Evolutionary conservation across 202 grass and related monocot genomes (phyloP).

Genomic region (Panicum virgatum): DNA sequence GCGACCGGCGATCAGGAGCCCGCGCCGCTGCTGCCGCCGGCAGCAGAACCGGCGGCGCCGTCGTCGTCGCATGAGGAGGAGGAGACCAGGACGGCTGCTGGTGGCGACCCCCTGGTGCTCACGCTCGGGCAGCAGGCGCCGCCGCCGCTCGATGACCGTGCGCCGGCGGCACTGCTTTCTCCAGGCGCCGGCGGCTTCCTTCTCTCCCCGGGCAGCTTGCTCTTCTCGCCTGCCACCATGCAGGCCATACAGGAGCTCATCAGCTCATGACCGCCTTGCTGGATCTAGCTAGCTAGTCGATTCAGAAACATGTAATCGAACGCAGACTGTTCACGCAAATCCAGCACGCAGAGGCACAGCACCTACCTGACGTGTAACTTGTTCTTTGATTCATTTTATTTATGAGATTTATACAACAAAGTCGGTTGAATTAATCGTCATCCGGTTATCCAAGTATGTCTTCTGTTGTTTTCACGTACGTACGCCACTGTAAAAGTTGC

Average conservation of each 20-base stretch:
- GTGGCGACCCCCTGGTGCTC: constrained; percentile 39
- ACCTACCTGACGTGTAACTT: neutral
- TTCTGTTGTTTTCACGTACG: no score
- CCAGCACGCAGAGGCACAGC: no score
- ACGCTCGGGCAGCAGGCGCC: constrained; percentile 22
- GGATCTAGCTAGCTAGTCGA: no score
- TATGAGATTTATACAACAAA: neutral
- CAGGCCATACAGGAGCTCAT: constrained; percentile 35
- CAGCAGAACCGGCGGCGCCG: neutral
- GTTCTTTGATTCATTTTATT: neutral
- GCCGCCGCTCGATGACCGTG: neutral
- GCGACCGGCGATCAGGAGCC: neutral
- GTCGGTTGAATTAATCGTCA: no score
- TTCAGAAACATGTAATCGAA: neutral
- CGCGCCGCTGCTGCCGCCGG: neutral
- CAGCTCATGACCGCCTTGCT: neutral
- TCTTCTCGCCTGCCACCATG: constrained; percentile 41
- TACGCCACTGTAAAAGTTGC: no score
- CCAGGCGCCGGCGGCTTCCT: neutral
- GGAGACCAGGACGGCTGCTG: neutral
- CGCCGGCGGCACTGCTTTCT: neutral
- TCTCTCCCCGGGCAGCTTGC: constrained; percentile 39
- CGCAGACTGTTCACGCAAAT: neutral
- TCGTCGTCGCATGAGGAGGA: neutral
- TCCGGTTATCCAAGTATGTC: no score